Evolutionary conservation across 1,284 basidiomycete species (phyloP).

Genomic region (Boletellus deceptivus): DNA sequence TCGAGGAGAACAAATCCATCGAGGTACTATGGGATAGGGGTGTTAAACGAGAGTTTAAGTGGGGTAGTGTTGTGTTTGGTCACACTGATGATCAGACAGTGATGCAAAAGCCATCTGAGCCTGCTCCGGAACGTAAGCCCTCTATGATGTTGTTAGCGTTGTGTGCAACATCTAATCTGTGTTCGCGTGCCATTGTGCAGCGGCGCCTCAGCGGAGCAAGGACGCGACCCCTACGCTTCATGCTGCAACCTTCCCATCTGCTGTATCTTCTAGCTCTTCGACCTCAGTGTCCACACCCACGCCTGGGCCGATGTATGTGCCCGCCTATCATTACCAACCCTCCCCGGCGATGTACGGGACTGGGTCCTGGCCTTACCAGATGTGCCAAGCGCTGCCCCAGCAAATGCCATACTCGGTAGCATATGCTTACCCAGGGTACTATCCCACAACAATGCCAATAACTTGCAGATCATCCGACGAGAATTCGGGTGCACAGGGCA

Average conservation of each 20-base stretch:
- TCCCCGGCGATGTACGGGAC: conserved; percentile 21
- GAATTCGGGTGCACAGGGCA: conserved; percentile 22
- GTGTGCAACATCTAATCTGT: conserved; percentile 2
- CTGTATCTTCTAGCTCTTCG: conserved; percentile 25
- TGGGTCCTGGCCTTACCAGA: conserved; percentile 36
- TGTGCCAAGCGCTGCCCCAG: conserved; percentile 15
- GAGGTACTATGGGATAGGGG: conserved; percentile 80
- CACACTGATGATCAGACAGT: conserved; percentile 54
- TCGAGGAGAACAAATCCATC: conserved; percentile 65
- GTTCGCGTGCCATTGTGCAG: conserved; percentile 8
- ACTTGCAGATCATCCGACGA: conserved; percentile 16
- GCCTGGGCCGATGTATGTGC: conserved; percentile 19
- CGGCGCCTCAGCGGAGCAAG: conserved; percentile 14
- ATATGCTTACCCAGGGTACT: conserved; percentile 20
- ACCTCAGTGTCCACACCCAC: conserved; percentile 21
- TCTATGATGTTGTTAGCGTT: neutral
- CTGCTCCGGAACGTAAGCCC: conserved; percentile 39
- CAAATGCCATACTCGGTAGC: conserved; percentile 19
- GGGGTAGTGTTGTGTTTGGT: conserved; percentile 74
- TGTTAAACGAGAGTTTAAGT: conserved; percentile 71
- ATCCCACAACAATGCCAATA: conserved; percentile 12
- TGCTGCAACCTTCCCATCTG: conserved; percentile 37
- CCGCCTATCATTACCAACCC: conserved; percentile 25
- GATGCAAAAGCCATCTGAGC: conserved; percentile 61
- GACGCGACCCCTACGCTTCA: conserved; percentile 24